A percentile compares a stretch with the other conserved stretches of the same genome.
phyloP scores from a whole-genome alignment of 75 land plant species.

The Pinus taeda region DNA sequence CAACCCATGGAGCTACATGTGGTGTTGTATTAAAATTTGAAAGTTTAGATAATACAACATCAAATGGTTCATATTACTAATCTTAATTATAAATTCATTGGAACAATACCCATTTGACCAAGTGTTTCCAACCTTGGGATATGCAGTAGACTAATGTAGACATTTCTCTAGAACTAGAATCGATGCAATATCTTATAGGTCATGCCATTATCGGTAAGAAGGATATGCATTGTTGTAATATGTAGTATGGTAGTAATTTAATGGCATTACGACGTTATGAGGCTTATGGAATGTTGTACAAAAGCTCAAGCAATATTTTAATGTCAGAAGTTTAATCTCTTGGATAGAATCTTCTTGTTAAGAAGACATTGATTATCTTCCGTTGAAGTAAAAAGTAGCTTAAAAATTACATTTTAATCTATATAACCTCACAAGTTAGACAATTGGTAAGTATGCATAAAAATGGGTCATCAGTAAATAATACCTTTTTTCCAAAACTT shows the following conservation, averaged over 20 bases:
- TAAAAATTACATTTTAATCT: not conserved
- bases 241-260: not conserved
- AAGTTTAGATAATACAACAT: too few relatives aligned
- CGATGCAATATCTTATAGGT: not conserved
- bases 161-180: not conserved
- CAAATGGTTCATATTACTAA: too few relatives aligned
- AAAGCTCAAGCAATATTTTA: not conserved
- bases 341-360: not conserved
- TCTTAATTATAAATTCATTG: too few relatives aligned
- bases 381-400: not conserved
- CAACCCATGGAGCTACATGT: too few relatives aligned
- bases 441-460: not conserved
- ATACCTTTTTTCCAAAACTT: slow-evolving; percentile 85
- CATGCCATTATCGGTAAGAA: not conserved
- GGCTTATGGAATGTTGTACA: not conserved
- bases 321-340: too few relatives aligned
- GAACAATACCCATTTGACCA: not conserved
- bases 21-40: too few relatives aligned
- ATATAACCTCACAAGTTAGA: slow-evolving; percentile 1
- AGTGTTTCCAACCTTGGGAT: not conserved
- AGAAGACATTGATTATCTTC: not conserved
- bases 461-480: not conserved
- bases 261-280: not conserved
- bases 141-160: not conserved
- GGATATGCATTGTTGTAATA: not conserved